phyloP scores from a whole-genome alignment of 805 yeast species.

The Saturnispora serradocipensis region DNA sequence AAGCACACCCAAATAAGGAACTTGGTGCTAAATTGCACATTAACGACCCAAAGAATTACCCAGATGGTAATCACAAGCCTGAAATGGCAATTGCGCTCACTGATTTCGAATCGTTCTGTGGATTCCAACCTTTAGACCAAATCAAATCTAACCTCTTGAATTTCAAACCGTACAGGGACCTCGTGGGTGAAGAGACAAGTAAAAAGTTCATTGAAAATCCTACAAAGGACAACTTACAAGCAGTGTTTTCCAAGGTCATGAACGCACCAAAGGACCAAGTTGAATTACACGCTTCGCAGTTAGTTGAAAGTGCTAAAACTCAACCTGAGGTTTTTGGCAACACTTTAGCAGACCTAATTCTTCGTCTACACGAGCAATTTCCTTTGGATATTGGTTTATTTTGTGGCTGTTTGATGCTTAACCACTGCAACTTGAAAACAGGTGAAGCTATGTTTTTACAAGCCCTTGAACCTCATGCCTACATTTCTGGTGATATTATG shows the following conservation, averaged over 20 bases:
- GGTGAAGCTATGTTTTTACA: constrained; percentile 97
- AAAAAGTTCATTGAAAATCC: constrained; percentile 48
- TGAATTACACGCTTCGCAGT: constrained; percentile 44
- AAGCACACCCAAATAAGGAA: constrained; percentile 94
- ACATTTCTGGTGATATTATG: constrained; percentile 92
- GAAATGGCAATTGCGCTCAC: constrained; percentile 99
- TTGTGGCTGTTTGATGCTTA: constrained; percentile 88
- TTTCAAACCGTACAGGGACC: constrained; percentile 65
- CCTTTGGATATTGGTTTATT: constrained; percentile 92
- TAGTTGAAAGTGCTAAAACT: constrained; percentile 55
- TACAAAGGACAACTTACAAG: constrained; percentile 53
- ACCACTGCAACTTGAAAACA: constrained; percentile 69
- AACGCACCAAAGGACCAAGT: constrained; percentile 58
- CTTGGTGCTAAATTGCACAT: constrained; percentile 70
- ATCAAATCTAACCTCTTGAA: constrained; percentile 57
- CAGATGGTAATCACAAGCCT: constrained; percentile 98
- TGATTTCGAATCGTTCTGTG: constrained; percentile 95
- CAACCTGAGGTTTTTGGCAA: constrained; percentile 51
- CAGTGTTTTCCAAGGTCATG: constrained; percentile 79
- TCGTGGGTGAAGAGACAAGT: constrained; percentile 60
- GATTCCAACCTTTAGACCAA: constrained; percentile 84
- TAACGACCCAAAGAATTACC: constrained; percentile 86
- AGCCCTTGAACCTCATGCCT: constrained; percentile 98
- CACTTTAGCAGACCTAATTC: constrained; percentile 62
- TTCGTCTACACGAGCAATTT: constrained; percentile 76